Evolutionary conservation across 352 stramenopile genomes (phyloP), one percentile per base, ranked within the genome.

Genomic region (Globisporangium lucens): DNA sequence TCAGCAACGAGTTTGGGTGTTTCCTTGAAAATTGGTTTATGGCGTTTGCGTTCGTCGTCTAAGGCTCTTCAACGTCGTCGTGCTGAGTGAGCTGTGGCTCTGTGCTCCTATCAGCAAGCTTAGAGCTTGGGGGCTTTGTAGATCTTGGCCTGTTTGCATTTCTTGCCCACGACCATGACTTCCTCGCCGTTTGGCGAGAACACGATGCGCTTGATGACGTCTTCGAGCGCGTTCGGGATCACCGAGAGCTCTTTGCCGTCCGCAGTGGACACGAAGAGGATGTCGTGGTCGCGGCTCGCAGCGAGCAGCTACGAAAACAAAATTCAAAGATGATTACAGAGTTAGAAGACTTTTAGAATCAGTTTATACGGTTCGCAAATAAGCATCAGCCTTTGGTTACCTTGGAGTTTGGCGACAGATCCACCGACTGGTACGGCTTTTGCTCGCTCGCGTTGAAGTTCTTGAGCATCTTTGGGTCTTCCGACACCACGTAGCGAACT

Each of bases 401-500:
- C 75, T 91, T 91, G 69, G 82, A 80, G 41, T 87, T 80, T 4
- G 86, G 79, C 20, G 82, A 78, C 49, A 90, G 80, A 35, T 92
- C 86, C 8, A 91, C 69, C 29, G 78, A 73, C 38, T 89, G 75
- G 46, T 90, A 87, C 27, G 79, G 66, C 58, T 81, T 74, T n/a
- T 83, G 67, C 27, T 74, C 75, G n/a, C 72, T 89, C 7, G 81
- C 77, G 41, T 60, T 87, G 61, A 91, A 93, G 29, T 65, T 81
- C 43, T 78, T 83, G 63, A 91, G 67, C 27, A 91, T 74, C 60
- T 89, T 88, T 2, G 86, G 86, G 43, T 94, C 86, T 66, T 94
- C 86, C 73, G 90, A 80, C 33, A 89, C 75, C 24, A 80, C 83
- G 70, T 94, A 94, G 17, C 86, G 81, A 20, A 94, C 86, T 94